Percentiles rank a stretch among this genome's conserved stretches.
These are phyloP conservation scores for Neopestalotiopsis rosae DNA, from an alignment of 2,329 filamentous ascomycete genomes.

Conservation along the genomic window DNA sequence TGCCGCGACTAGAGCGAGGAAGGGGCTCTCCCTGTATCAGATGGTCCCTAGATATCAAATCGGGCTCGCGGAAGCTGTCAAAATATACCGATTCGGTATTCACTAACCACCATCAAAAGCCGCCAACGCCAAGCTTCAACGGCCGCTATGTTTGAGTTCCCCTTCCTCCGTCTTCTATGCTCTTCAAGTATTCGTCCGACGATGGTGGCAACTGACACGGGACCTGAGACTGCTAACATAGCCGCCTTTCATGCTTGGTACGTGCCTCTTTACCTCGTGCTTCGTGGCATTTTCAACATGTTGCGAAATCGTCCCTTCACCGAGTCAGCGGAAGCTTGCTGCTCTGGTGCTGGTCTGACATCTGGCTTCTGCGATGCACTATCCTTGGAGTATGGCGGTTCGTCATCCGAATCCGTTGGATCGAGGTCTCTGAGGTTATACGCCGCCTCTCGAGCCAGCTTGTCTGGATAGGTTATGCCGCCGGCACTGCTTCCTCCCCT, in stretches of 20 bases:
- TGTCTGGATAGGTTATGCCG: conserved; percentile 23
- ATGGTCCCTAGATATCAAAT: background rate
- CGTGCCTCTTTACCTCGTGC: conserved; percentile 11
- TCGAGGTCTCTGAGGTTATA: conserved; percentile 29
- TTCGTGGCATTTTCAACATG: conserved; percentile 19
- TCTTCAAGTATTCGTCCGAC: conserved; percentile 9
- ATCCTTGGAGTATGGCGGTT: conserved; percentile 25
- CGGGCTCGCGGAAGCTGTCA: background rate
- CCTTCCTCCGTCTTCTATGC: background rate
- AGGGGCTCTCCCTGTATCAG: background rate
- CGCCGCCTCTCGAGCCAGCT: conserved; percentile 15
- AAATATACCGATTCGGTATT: background rate
- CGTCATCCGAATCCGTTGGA: conserved; percentile 32
- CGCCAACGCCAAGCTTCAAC: background rate
- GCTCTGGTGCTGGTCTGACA: conserved; percentile 19
- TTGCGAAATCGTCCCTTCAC: conserved; percentile 16
- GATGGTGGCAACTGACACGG: background rate
- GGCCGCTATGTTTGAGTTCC: background rate
- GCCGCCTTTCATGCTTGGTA: background rate
- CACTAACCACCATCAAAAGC: background rate
- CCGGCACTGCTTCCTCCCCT: conserved; percentile 17
- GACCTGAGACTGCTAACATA: conserved; percentile 1
- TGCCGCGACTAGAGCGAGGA: background rate
- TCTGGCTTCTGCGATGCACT: conserved; percentile 18
- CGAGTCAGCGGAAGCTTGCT: background rate